Evolutionary conservation across 2,329 filamentous ascomycete genomes (phyloP).

Genomic region (Cercospora sesami): DNA sequence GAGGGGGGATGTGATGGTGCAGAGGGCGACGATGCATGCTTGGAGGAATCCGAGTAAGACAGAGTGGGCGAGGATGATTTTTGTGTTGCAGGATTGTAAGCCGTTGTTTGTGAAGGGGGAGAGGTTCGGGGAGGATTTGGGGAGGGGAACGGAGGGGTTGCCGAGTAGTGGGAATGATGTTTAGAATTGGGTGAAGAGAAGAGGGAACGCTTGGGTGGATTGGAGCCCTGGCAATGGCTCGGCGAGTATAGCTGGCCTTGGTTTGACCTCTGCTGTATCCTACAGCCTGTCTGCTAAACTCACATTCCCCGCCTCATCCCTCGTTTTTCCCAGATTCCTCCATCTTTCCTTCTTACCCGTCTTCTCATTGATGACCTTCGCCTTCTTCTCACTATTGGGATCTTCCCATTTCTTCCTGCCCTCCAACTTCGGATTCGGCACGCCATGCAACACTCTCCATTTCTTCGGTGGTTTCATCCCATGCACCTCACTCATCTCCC

Average conservation of each 20-base stretch:
- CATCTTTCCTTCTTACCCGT: constrained; percentile 14
- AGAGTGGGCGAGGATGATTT: constrained; percentile 40
- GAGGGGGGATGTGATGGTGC: constrained; percentile 42
- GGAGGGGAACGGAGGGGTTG: constrained; percentile 26
- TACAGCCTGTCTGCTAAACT: constrained; percentile 9
- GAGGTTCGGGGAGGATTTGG: constrained; percentile 36
- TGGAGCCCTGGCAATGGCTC: too few relatives aligned
- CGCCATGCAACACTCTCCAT: constrained; percentile 50
- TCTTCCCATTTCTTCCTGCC: constrained; percentile 15
- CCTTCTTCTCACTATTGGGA: background rate
- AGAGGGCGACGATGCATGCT: constrained; percentile 43
- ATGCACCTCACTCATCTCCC: constrained; percentile 45
- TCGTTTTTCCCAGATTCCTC: background rate
- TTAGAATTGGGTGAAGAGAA: too few relatives aligned
- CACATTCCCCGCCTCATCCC: background rate
- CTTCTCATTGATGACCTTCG: background rate
- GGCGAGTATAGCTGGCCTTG: too few relatives aligned
- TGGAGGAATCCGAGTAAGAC: constrained; percentile 40
- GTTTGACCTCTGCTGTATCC: too few relatives aligned
- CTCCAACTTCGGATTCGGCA: constrained; percentile 29
- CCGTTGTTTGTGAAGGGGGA: constrained; percentile 35
- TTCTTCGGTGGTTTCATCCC: constrained; percentile 59
- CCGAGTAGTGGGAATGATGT: constrained; percentile 25
- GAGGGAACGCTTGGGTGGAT: too few relatives aligned
- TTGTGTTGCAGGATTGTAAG: constrained; percentile 37